phyloP scores from a whole-genome alignment of 768 basidiomycete genomes.

The Lactarius tabidus region DNA sequence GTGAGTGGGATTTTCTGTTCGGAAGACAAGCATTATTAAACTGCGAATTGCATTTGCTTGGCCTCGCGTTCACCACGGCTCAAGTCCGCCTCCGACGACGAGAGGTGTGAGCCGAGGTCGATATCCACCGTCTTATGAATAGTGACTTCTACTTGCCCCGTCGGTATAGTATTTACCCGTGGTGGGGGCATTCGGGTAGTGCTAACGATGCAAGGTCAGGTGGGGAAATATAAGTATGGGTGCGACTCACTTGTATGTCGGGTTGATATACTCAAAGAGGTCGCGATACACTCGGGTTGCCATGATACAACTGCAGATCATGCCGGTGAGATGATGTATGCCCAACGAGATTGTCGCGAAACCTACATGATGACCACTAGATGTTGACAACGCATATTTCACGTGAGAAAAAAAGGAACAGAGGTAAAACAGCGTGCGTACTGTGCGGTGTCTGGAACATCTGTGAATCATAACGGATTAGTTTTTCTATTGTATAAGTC shows the following conservation, averaged over 20 bases:
- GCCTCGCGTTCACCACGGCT: slow-evolving; percentile 12
- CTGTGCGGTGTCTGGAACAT: slow-evolving; percentile 14
- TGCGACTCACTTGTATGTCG: not conserved
- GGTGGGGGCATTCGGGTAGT: not conserved
- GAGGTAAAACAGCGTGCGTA: not conserved
- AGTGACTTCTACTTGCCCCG: not conserved
- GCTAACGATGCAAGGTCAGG: not conserved
- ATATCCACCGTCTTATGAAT: slow-evolving; percentile 13
- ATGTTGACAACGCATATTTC: no score
- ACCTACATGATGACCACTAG: slow-evolving; percentile 17
- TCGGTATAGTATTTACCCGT: not conserved
- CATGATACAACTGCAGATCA: not conserved
- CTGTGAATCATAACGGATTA: not conserved
- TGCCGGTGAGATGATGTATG: not conserved
- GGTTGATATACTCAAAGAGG: slow-evolving; percentile 12
- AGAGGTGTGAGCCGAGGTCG: not conserved
- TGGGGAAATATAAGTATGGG: not conserved
- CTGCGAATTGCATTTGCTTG: slow-evolving; percentile 5
- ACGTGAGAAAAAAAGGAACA: not conserved
- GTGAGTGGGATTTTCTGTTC: not conserved
- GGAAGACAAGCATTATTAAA: not conserved
- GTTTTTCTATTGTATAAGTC: not conserved
- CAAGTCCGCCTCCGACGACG: not conserved
- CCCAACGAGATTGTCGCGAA: not conserved
- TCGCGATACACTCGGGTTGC: slow-evolving; percentile 15